These are phyloP conservation scores for Funneliformis mosseae DNA, from an alignment of 192 early-diverging fungal genomes.

Conservation along the genomic window DNA sequence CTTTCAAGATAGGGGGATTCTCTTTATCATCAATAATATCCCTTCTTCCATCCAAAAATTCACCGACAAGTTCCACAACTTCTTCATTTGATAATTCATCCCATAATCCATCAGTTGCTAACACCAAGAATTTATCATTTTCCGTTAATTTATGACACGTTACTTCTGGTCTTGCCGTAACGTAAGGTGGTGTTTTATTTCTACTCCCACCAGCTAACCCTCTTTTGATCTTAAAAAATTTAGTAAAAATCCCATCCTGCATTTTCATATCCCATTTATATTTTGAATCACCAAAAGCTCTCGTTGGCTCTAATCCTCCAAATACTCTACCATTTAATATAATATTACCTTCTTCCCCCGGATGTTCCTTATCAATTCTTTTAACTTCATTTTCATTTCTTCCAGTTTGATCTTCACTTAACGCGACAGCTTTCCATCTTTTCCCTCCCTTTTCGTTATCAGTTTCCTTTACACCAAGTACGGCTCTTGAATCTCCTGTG, in stretches of 20 bases:
- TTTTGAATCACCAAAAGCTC: constrained; percentile 69
- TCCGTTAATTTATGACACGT: constrained; percentile 58
- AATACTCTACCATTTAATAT: constrained; percentile 60
- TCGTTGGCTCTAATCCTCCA: constrained; percentile 57
- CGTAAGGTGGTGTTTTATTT: constrained; percentile 69
- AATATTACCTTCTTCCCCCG: constrained; percentile 66
- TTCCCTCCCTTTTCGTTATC: constrained; percentile 14
- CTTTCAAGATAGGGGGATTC: constrained; percentile 9
- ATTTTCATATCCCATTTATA: constrained; percentile 69
- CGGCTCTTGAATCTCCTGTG: constrained; percentile 57
- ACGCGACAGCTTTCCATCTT: constrained; percentile 53
- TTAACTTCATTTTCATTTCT: constrained; percentile 53
- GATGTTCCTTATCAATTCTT: constrained; percentile 68
- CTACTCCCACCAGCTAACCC: constrained; percentile 47
- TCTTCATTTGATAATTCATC: constrained; percentile 73
- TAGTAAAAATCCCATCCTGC: constrained; percentile 53
- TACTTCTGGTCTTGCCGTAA: constrained; percentile 76
- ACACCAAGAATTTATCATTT: constrained; percentile 71
- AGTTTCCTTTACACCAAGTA: constrained; percentile 43
- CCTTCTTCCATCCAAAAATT: constrained; percentile 45
- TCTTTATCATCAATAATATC: constrained; percentile 31
- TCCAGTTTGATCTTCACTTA: constrained; percentile 69
- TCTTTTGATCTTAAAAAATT: constrained; percentile 51
- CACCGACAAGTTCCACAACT: constrained; percentile 50
- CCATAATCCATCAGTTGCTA: constrained; percentile 86